A percentile compares a stretch with the other conserved stretches of the same genome.
Conservation (phyloP, 1,284 basidiomycete genomes). For the Neonothopanus nambi region DNA sequence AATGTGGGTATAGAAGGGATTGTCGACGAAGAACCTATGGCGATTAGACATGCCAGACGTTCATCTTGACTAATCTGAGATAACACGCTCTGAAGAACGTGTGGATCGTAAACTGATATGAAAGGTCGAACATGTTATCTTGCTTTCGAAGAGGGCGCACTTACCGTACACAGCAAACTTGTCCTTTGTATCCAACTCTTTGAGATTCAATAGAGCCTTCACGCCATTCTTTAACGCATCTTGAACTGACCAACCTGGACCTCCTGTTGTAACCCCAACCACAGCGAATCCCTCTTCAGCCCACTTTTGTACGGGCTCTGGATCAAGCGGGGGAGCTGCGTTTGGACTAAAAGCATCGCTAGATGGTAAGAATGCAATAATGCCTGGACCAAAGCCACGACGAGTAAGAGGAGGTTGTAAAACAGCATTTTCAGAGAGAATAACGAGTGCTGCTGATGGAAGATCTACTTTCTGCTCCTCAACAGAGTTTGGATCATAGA, state of each 20-base stretch:
- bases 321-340: constrained; percentile 38
- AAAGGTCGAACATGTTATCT: too few species aligned
- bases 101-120: constrained; percentile 34
- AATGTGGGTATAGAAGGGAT: constrained; percentile 28
- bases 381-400: constrained; percentile 44
- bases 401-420: constrained; percentile 46
- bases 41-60: constrained; percentile 34
- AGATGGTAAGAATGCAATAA: constrained; percentile 41
- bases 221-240: constrained; percentile 29
- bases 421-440: constrained; percentile 30
- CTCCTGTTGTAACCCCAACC: constrained; percentile 33
- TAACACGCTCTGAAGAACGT: constrained; percentile 26
- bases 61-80: constrained; percentile 28
- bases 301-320: constrained; percentile 48
- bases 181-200: constrained; percentile 39
- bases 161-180: constrained; percentile 44
- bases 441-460: constrained; percentile 36
- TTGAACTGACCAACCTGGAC: constrained; percentile 27
- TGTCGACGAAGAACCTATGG: constrained; percentile 28
- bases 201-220: constrained; percentile 32
- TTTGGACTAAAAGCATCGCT: constrained; percentile 27
- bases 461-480: constrained; percentile 39
- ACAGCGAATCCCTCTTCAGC: constrained; percentile 52
- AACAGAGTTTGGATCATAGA: constrained; percentile 39
- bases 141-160: constrained; percentile 6